Base-by-base conservation (phyloP, 106 monocot species). In the Amphibolis antarctica region DNA sequence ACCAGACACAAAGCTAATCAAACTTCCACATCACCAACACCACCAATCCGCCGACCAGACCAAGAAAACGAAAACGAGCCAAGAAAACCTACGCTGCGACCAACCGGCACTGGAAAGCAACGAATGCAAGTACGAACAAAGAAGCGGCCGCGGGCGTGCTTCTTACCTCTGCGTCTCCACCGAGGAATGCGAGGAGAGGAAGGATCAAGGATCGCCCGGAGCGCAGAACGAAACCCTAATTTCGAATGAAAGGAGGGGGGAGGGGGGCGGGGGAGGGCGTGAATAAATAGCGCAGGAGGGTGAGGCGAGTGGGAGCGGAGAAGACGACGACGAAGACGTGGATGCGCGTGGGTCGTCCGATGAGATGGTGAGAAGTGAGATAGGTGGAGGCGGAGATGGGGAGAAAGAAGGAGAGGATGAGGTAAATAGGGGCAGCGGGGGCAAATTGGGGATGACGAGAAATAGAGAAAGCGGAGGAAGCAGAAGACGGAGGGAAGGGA, bases 311-410 rank as follows among this genome's bases (percentile, higher is more conserved):
- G 52, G n/a, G 50, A 30, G 53, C 25, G 44, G 68, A 53, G 73
- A 77, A 69, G 77, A 80, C 44, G 77, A 78, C 64, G 85, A 81
- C 52, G 82, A 62, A 1, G 82, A 82, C 82, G 84, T 84, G 81
- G 84, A 74, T 14, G 47, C 66, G 10, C 69, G 65, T 59, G 78
- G 67, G 49, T 62, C 88, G 88, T 88, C 71, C 21, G 81, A 84
- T 81, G 67, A 6, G 62, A 1, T 12, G 75, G 47, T 44, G 71
- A 63, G 54, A 44, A 57, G 44, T 27, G 62, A 59, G 53, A 54
- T 42, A 28, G 74, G 68, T 60, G 24, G 14, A 15, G 66, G 28
- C 29, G 60, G 59, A 53, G 21, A 59, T 47, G n/a, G 44, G 65
- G 46, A 70, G 68, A 60, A 59, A 65, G 49, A 61, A 55, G 55